Conservation (phyloP, 148 eudicot species). For the Silene uniflora region DNA sequence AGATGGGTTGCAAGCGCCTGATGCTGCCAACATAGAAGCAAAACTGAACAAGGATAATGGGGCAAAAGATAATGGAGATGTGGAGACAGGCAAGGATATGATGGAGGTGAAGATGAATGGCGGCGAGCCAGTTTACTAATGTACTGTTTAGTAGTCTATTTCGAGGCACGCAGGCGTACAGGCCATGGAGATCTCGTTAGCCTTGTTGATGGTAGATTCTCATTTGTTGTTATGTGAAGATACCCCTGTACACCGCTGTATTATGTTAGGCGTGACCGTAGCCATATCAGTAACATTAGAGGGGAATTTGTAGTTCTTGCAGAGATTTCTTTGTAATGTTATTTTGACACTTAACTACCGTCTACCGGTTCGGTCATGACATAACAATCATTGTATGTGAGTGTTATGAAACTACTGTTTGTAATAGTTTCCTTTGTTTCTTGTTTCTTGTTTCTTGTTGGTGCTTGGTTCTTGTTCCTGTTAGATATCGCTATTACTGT, state of each 20-base stretch:
- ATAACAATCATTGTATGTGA: constrained; percentile 16
- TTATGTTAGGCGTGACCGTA: constrained; percentile 27
- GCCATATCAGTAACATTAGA: constrained; percentile 16
- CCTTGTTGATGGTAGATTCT: constrained; percentile 30
- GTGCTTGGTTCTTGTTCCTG: too few species aligned
- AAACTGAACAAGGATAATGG: constrained; percentile 17
- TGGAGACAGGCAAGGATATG: constrained; percentile 24
- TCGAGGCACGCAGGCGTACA: too few species aligned
- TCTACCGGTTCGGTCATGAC: not conserved
- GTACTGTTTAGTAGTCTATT: too few species aligned
- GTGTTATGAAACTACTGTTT: constrained; percentile 19
- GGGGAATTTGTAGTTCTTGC: constrained; percentile 18
- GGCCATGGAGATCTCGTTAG: not conserved
- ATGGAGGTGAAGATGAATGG: constrained; percentile 38
- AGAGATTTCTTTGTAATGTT: constrained; percentile 25
- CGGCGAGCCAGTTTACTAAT: constrained; percentile 16
- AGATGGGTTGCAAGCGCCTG: constrained; percentile 27
- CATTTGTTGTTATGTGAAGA: constrained; percentile 24
- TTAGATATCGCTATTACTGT: too few species aligned
- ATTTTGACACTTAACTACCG: too few species aligned
- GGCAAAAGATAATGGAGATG: constrained; percentile 29
- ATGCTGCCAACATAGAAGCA: constrained; percentile 23
- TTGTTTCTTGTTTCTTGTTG: too few species aligned
- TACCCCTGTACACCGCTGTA: constrained; percentile 26
- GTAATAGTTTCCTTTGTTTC: not conserved